Base-by-base conservation (phyloP, 257 asterid genomes). In the Penstemon davidsonii region DNA sequence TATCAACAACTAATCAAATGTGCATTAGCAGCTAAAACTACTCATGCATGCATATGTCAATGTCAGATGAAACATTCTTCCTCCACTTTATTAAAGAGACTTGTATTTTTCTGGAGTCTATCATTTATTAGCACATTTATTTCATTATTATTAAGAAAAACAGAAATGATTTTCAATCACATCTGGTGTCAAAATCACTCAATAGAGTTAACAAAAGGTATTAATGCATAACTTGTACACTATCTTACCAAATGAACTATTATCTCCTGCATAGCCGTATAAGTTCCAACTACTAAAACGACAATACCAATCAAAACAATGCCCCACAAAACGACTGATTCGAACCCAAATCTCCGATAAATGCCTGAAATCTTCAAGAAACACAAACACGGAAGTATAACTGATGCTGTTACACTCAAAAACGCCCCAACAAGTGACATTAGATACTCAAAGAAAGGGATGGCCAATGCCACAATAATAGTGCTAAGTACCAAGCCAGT, bases 351-450 rank as follows among this genome's bases (percentile, higher is more conserved):
- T 55, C 74, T 76, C n/a, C 42, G 51, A 45, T 79, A 71, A 67
- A 70, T 73, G 8, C 94, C 84, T 1, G 96, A 84, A 10, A 89
- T 84, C 87, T 82, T 89, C 82, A 86, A 73, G 85, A 66, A 92
- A 78, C 97, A 92, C 78, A 90, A 47, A 72, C 97, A 85, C 0
- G 98, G 98, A 13, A 92, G 70, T 13, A 88, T 75, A 5, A 86
- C 38, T 9, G 95, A 89, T 15, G 90, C 95, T 1, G 87, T 70
- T 2, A 82, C 82, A 56, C 96, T 86, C 46, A 85, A 49, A 56
- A 86, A 85, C 3, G 96, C 91, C 4, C 98, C 96, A 0, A 92
- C 89, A 18, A 90, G 84, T 13, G 94, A 78, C 93, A 84, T 90
- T 7, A 87, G 84, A 56, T 79, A 53, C 5, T 78, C 97, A 37